Conservation (phyloP, 2,329 filamentous ascomycete species). For the Ophiosphaerella narmari region DNA sequence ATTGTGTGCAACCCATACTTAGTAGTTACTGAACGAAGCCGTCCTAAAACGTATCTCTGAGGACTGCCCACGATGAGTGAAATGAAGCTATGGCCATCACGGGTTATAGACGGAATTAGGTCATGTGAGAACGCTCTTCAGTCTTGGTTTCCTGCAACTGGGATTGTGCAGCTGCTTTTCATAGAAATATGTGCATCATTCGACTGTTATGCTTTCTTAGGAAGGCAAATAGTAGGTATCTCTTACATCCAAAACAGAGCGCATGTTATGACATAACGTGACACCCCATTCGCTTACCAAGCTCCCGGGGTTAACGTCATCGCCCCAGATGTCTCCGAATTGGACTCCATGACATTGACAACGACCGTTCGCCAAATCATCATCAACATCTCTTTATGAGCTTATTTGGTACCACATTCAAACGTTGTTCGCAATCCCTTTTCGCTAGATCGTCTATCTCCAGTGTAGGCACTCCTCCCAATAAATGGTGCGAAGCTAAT, state of each 20-base stretch:
- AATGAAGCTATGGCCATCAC: background rate
- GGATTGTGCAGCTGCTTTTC: too few species aligned
- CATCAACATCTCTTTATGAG: slow-evolving; percentile 38
- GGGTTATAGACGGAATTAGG: too few species aligned
- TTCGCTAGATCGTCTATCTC: slow-evolving; percentile 22
- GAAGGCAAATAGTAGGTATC: too few species aligned
- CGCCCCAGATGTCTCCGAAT: slow-evolving; percentile 16
- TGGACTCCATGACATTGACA: slow-evolving; percentile 56
- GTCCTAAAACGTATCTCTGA: too few species aligned
- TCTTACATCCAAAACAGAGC: too few species aligned
- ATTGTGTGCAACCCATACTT: background rate
- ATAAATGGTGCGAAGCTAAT: slow-evolving; percentile 17
- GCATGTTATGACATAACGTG: slow-evolving; percentile 5
- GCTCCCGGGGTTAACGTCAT: slow-evolving; percentile 27
- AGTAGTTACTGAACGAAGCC: background rate
- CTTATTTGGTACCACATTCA: slow-evolving; percentile 33
- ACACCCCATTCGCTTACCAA: slow-evolving; percentile 11
- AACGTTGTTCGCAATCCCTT: slow-evolving; percentile 27
- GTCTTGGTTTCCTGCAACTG: too few species aligned
- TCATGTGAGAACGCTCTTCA: too few species aligned
- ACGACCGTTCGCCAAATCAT: slow-evolving; percentile 48
- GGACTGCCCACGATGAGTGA: too few species aligned
- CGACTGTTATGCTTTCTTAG: too few species aligned
- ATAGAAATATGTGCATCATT: too few species aligned
- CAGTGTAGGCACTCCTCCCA: too few species aligned